Base-by-base conservation (phyloP, 306 rosid genomes). In the Vigna trinervia region DNA sequence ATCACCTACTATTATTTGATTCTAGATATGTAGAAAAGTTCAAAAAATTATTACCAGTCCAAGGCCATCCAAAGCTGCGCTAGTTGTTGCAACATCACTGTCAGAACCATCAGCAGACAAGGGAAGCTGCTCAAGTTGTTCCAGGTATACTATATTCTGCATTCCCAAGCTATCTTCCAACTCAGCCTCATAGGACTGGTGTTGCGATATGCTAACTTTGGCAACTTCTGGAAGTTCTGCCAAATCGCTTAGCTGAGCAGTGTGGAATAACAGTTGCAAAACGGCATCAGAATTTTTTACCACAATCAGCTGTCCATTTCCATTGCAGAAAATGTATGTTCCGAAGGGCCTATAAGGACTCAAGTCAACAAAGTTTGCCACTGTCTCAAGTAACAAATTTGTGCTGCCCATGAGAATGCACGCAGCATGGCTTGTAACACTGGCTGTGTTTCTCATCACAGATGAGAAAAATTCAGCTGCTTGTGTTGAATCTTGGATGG, bases 331-430 rank as follows among this genome's bases (percentile, higher is more conserved):
- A 65, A 90, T 22, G 64, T 76, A 95, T 1, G 90, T 90, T 15
- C 99, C 97, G 52, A 90, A 95, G 17, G 99, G 96, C 66, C 87
- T 89, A 52, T 89, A 95, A 80, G 97, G 93, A 77, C 97, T 95
- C 45, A 89, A 69, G 8, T 84, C 80, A 15, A 87, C 65, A 32
- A 90, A 88, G 52, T 65, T 82, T 2, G 79, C 68, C 60, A 90
- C 61, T 1, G 89, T 92, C 17, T 90, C 90, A 17, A 87, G 60
- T 30, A 92, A 60, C 61, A 81, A 74, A 65, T 88, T 92, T 22
- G 93, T 82, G 75, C 81, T 90, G 19, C 92, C 97, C 92, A 89
- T 95, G 4, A 92, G 91, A 46, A 48, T 82, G 56, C 90, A 90
- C 1, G 97, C 97, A 1, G 83, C 84, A 38, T 84, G 87, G 77